Evolutionary conservation across 176 grass and related monocot genomes (phyloP), one percentile per base, ranked within the genome.

Genomic region (Puccinellia tenuiflora): DNA sequence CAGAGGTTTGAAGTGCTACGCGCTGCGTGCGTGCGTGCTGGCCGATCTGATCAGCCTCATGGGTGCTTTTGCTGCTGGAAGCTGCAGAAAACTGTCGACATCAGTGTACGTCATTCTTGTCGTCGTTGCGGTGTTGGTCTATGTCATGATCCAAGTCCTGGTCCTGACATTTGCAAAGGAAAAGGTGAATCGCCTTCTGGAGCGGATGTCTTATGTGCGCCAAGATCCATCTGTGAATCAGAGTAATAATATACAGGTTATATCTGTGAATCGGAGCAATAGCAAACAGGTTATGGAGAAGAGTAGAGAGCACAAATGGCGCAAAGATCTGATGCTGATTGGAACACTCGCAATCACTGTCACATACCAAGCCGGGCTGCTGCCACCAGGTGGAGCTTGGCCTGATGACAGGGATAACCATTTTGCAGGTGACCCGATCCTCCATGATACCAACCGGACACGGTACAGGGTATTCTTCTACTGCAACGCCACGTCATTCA

Each of bases 291-390:
- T 37, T 60, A 79, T 4, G 12, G 63, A 35, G 7, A 80, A 55
- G 29, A 81, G 24, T 73, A 39, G 64, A 24, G 88, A 78, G 8
- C 79, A 79, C 37, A 90, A 90, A 73, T 90, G 88, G 88, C 65
- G 91, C 25, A 87, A 89, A 87, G 87, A 87, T 71, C 55, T 92
- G 16, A 90, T 85, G 65, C 65, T 92, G 9, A 84, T 92, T 39
- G 87, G 81, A 30, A 92, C 88, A 16, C 68, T 92, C 6, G 87
- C 91, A 22, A 64, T 81, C 22, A 89, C 72, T 21, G 77, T 87
- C 31, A 92, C 87, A 66, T 68, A 68, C 65, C 65, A 68, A 40
- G 65, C 65, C 21, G 65, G 35, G 65, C 65, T 68, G 18, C 65
- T 68, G 12, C 65, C 65, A 2, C 65, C 65, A 68, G 35, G 65